Conservation (phyloP, 257 asterid species). For the Solanum peruvianum region DNA sequence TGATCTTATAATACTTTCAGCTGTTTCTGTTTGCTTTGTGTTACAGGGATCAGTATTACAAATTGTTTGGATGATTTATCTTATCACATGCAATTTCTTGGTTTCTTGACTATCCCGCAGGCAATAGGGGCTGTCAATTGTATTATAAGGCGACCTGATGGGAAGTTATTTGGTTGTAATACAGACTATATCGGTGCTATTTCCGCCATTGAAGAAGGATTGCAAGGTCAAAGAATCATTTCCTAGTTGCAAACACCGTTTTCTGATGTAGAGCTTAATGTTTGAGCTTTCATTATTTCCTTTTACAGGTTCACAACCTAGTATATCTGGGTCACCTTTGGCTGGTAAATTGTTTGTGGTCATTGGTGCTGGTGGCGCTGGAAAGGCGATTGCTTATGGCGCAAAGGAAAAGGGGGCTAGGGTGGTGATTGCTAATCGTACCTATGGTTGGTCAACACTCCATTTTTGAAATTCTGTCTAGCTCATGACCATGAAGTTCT, state of each 20-base stretch:
- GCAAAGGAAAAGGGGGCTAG: conserved; percentile 95
- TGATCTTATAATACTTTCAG: not conserved
- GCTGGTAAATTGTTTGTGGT: conserved; percentile 75
- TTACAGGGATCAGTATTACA: not conserved
- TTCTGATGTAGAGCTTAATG: not conserved
- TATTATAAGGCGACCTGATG: conserved; percentile 56
- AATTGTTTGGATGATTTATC: not conserved
- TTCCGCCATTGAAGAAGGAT: conserved; percentile 73
- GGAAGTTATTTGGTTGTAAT: conserved; percentile 85
- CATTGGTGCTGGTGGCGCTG: conserved; percentile 99
- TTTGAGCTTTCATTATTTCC: not conserved
- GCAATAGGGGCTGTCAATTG: conserved; percentile 92
- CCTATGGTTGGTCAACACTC: conserved; percentile 53
- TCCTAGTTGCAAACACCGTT: not conserved
- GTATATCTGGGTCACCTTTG: conserved; percentile 45
- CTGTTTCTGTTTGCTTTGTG: not conserved
- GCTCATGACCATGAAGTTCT: not conserved
- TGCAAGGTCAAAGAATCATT: conserved; percentile 46
- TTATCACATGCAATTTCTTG: not conserved
- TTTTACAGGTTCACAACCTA: conserved; percentile 27
- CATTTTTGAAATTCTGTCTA: not conserved
- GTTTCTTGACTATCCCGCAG: conserved; percentile 27
- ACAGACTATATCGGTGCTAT: conserved; percentile 95
- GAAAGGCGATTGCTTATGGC: conserved; percentile 91
- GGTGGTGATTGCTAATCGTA: conserved; percentile 87